A percentile compares a stretch with the other conserved stretches of the same genome.
These are phyloP conservation scores for Marvania coccoides DNA, from an alignment of 139 green algal genomes.

Conservation along the genomic window DNA sequence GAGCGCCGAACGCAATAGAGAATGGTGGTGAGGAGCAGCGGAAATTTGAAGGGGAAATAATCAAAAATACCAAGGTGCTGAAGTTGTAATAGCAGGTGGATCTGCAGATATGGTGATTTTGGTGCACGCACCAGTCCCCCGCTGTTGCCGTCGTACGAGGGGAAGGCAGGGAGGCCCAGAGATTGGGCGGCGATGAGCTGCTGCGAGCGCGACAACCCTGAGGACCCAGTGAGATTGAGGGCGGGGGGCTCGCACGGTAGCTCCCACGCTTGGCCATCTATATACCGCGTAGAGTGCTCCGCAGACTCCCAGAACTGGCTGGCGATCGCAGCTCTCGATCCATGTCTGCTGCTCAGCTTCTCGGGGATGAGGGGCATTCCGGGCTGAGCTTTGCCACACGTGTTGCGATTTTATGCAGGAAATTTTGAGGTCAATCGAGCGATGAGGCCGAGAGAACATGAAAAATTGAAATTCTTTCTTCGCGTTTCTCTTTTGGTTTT, in stretches of 20 bases:
- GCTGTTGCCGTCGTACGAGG: conserved; percentile 37
- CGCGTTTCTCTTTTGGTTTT: no score
- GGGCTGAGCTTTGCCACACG: no score
- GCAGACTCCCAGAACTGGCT: conserved; percentile 63
- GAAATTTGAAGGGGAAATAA: background rate
- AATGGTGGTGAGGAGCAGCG: background rate
- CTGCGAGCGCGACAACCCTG: conserved; percentile 53
- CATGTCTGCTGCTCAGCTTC: conserved; percentile 24
- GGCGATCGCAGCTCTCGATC: conserved; percentile 34
- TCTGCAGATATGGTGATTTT: background rate
- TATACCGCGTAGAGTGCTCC: conserved; percentile 18
- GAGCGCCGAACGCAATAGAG: background rate
- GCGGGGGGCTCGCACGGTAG: conserved; percentile 52
- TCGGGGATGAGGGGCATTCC: conserved; percentile 55
- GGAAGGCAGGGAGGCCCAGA: conserved; percentile 42
- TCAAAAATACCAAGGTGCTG: background rate
- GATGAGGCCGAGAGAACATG: no score
- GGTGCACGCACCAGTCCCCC: conserved; percentile 58
- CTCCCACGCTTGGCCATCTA: conserved; percentile 35
- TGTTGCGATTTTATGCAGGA: no score
- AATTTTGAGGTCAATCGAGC: no score
- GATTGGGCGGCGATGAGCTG: conserved; percentile 59
- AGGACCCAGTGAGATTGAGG: conserved; percentile 33
- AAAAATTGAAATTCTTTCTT: background rate
- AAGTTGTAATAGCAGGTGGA: background rate